Percentiles rank a stretch among this genome's conserved stretches.
These are phyloP conservation scores for Brettanomyces anomalus DNA, from an alignment of 805 yeast genomes.

Conservation along the genomic window DNA sequence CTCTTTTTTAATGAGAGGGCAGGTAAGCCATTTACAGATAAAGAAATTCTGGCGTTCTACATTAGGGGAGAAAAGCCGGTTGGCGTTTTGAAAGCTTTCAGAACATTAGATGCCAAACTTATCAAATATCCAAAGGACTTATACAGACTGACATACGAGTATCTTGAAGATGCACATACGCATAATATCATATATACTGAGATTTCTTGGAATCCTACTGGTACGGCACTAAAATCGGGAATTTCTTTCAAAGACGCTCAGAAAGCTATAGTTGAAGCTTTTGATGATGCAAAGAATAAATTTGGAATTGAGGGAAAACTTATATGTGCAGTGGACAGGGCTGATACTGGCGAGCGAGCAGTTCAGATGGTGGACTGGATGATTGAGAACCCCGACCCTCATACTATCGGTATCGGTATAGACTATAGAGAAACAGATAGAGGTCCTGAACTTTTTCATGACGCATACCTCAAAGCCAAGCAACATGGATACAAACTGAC, in stretches of 20 bases:
- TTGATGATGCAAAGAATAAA: conserved; percentile 13
- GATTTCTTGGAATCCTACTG: conserved; percentile 27
- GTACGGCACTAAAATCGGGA: conserved; percentile 20
- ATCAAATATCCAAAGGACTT: conserved; percentile 19
- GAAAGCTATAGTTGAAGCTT: conserved; percentile 18
- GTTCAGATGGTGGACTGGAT: conserved; percentile 22
- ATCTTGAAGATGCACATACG: conserved; percentile 14
- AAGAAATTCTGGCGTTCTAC: conserved; percentile 20
- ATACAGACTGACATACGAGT: conserved; percentile 20
- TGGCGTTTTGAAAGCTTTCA: conserved; percentile 22
- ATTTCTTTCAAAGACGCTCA: conserved; percentile 22
- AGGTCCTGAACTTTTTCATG: conserved; percentile 21
- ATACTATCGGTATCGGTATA: conserved; percentile 23
- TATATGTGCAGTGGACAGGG: conserved; percentile 24
- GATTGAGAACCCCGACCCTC: conserved; percentile 15
- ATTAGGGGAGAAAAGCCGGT: conserved; percentile 25
- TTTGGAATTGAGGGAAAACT: conserved; percentile 16
- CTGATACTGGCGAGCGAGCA: conserved; percentile 18
- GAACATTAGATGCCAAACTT: conserved; percentile 20
- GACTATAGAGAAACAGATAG: conserved; percentile 24
- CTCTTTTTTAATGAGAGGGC: conserved; percentile 16
- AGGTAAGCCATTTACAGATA: conserved; percentile 15
- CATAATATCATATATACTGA: conserved; percentile 23
- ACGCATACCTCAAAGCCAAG: conserved; percentile 19
- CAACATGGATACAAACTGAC: conserved; percentile 19